phyloP scores from a whole-genome alignment of 257 asterid genomes.

The Perilla frutescens region DNA sequence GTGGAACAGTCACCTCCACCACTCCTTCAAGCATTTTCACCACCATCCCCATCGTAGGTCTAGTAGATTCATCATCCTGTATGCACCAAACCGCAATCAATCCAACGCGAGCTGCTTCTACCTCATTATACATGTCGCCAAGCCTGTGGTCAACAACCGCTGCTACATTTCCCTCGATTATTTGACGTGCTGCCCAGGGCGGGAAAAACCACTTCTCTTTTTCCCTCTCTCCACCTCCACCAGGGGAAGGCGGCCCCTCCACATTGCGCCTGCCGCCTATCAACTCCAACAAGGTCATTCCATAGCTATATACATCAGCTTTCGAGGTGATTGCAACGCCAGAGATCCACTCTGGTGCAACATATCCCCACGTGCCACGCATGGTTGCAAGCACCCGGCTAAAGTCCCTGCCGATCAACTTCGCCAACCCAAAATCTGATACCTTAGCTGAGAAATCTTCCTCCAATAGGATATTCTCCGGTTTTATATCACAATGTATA shows the following conservation, averaged over 20 bases:
- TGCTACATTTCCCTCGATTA: slow-evolving; percentile 60
- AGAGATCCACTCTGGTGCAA: slow-evolving; percentile 92
- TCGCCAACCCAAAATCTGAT: slow-evolving; percentile 84
- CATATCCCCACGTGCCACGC: slow-evolving; percentile 91
- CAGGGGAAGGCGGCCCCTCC: slow-evolving; percentile 64
- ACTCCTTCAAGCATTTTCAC: slow-evolving; percentile 91
- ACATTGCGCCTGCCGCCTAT: slow-evolving; percentile 74
- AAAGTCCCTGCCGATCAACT: slow-evolving; percentile 75
- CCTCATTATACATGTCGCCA: slow-evolving; percentile 43
- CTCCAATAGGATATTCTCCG: slow-evolving; percentile 72
- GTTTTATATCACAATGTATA: slow-evolving; percentile 83
- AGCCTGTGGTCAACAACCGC: slow-evolving; percentile 68
- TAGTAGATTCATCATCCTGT: slow-evolving; percentile 70
- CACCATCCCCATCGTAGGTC: slow-evolving; percentile 89
- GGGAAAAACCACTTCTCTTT: slow-evolving; percentile 74
- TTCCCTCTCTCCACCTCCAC: slow-evolving; percentile 48
- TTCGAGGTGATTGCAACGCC: slow-evolving; percentile 82
- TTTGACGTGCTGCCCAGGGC: slow-evolving; percentile 70
- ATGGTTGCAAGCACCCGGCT: slow-evolving; percentile 75
- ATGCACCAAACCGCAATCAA: slow-evolving; percentile 80
- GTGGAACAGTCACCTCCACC: slow-evolving; percentile 66
- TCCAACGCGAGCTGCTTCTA: slow-evolving; percentile 62
- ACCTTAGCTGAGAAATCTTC: slow-evolving; percentile 73
- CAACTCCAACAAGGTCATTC: slow-evolving; percentile 76
- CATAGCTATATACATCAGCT: slow-evolving; percentile 85